Evolutionary conservation across 805 yeast species (phyloP).

Genomic region (Yarrowia osloensis): DNA sequence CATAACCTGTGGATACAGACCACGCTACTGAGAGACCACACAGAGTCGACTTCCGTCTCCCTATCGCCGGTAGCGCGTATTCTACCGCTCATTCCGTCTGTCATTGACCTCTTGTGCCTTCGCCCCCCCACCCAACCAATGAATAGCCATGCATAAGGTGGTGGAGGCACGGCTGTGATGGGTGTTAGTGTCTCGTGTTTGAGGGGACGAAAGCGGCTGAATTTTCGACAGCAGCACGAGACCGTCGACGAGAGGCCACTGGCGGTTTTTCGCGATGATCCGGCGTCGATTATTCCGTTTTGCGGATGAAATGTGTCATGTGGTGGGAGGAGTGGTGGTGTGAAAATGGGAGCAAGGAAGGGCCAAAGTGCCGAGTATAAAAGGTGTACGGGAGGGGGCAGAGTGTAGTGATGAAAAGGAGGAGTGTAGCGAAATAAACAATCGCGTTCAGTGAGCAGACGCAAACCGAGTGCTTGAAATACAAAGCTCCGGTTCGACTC

Average conservation of each 20-base stretch:
- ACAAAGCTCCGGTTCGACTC: too few species aligned
- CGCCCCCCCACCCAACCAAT: background rate
- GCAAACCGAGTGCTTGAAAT: too few species aligned
- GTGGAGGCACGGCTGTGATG: background rate
- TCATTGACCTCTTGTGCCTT: too few species aligned
- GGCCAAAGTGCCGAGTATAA: too few species aligned
- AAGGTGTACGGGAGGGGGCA: background rate
- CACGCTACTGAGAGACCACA: too few species aligned
- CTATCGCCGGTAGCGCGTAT: too few species aligned
- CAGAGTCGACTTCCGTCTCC: too few species aligned
- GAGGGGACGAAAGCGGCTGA: background rate
- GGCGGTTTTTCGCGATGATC: background rate
- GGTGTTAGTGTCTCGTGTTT: background rate
- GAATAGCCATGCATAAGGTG: background rate
- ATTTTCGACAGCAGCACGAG: background rate
- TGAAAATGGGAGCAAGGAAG: background rate
- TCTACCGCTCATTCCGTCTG: too few species aligned
- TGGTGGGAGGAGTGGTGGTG: background rate
- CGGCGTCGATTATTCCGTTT: background rate
- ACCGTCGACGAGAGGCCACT: background rate
- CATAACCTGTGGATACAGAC: too few species aligned
- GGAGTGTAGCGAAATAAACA: too few species aligned
- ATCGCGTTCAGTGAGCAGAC: too few species aligned
- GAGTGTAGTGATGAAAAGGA: background rate
- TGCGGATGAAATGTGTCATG: too few species aligned